Conservation (phyloP, 768 basidiomycete species). For the Agaricus subrufescens region DNA sequence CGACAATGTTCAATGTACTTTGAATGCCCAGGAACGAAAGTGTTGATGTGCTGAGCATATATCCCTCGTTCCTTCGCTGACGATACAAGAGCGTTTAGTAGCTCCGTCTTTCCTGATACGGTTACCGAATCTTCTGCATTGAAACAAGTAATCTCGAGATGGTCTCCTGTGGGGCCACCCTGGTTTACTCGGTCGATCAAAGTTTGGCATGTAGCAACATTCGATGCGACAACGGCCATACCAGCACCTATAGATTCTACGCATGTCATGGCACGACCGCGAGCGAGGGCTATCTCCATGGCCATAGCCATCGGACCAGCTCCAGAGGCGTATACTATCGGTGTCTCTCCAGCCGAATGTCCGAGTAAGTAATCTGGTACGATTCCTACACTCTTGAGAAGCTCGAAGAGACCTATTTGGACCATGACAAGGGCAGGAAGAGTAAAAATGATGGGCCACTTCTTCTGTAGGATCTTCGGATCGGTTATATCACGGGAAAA, state of each 20-base stretch:
- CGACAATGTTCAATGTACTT: slow-evolving; percentile 31
- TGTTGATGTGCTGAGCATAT: slow-evolving; percentile 32
- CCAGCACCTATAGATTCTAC: slow-evolving; percentile 29
- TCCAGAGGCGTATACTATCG: slow-evolving; percentile 38
- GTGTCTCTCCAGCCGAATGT: slow-evolving; percentile 45
- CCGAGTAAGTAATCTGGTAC: slow-evolving; percentile 35
- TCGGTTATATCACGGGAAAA: slow-evolving; percentile 20
- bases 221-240: slow-evolving; percentile 41
- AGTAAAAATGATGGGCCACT: slow-evolving; percentile 32
- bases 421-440: slow-evolving; percentile 39
- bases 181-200: slow-evolving; percentile 17
- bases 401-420: slow-evolving; percentile 42
- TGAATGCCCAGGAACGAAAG: slow-evolving; percentile 34
- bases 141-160: slow-evolving; percentile 36
- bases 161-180: slow-evolving; percentile 9
- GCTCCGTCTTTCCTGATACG: slow-evolving; percentile 25
- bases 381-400: slow-evolving; percentile 29
- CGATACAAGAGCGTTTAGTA: slow-evolving; percentile 25
- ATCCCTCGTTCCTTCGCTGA: slow-evolving; percentile 22
- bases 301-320: slow-evolving; percentile 35
- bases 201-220: slow-evolving; percentile 18
- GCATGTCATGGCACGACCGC: slow-evolving; percentile 30
- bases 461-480: slow-evolving; percentile 14
- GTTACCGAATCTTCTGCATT: slow-evolving; percentile 33
- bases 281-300: slow-evolving; percentile 37